Conservation (phyloP, 129 eudicot genomes). For the Glebionis coronaria region DNA sequence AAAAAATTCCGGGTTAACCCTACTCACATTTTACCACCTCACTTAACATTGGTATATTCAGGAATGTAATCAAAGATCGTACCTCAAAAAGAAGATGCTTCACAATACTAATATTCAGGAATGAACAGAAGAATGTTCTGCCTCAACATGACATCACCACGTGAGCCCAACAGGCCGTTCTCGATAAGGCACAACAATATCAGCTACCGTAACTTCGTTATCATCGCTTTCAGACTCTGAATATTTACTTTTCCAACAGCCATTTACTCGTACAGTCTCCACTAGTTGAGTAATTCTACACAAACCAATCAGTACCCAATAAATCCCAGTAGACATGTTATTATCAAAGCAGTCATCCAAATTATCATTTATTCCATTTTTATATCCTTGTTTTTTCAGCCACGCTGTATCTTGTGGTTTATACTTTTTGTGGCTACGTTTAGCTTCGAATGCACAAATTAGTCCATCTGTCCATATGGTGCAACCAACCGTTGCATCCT, state of each 20-base stretch:
- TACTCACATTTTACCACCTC: too few relatives aligned
- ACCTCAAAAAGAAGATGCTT: too few relatives aligned
- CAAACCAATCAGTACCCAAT: constrained; percentile 71
- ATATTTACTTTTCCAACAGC: constrained; percentile 42
- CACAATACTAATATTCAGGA: too few relatives aligned
- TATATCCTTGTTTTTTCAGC: constrained; percentile 28
- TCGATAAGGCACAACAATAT: constrained; percentile 58
- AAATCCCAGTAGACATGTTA: constrained; percentile 21
- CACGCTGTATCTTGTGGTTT: constrained; percentile 26
- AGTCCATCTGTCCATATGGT: constrained; percentile 82
- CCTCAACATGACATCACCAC: too few relatives aligned
- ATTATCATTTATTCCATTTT: constrained; percentile 14
- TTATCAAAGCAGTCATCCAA: constrained; percentile 15
- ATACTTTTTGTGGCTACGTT: constrained; percentile 37
- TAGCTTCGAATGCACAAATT: constrained; percentile 66
- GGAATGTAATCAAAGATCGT: too few relatives aligned
- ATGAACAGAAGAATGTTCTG: too few relatives aligned
- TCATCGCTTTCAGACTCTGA: constrained; percentile 36
- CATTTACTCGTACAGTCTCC: constrained; percentile 40
- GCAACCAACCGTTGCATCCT: too few relatives aligned
- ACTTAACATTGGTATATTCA: too few relatives aligned
- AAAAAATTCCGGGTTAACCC: too few relatives aligned
- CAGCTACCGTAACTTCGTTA: constrained; percentile 60
- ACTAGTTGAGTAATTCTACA: constrained; percentile 53
- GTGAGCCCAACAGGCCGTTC: constrained; percentile 57